Evolutionary conservation across 768 basidiomycete species (phyloP), one percentile per base, ranked within the genome.

Genomic region (Mrakia hoshinonis): DNA sequence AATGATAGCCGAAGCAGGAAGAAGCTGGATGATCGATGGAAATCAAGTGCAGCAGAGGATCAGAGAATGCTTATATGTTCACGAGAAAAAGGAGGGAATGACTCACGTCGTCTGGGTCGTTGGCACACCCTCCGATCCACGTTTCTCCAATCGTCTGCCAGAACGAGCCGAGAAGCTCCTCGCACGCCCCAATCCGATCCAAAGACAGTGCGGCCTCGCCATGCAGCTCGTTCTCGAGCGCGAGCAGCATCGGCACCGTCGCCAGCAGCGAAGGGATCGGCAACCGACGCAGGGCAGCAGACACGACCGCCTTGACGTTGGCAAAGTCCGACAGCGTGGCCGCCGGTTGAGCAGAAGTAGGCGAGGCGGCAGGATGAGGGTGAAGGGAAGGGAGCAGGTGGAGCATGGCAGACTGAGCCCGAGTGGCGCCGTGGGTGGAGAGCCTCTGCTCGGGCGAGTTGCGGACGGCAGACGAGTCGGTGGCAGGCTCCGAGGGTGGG

Each of bases 71-170:
- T 10, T 5, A 58, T 15, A 3, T 34, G 15, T 60, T 18, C n/a
- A 52, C 24, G 62, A 43, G 43, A 13, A 38, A 4, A 12, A 34
- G 24, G 62, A 43, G 36, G n/a, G 36, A 34, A 18, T 4, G 39
- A 64, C 62, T 64, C 43, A 64, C 62, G n/a, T 64, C 29, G 11
- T 48, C 48, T 1, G 47, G 47, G 48, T 61, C 36, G 18, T 22
- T 61, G 31, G 58, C 31, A 29, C 58, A 61, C 36, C 58, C 58
- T 18, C 36, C 58, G 36, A 66, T 43, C 64, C 64, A 66, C 11
- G 24, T 34, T 29, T 34, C 46, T 34, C 48, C 64, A 22, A 66
- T 66, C 29, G 31, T 49, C 48, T 47, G 12, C 64, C 64, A 66
- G 48, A 51, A 34, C 48, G 64, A 49, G 46, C 29, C 48, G 12